phyloP scores from a whole-genome alignment of 176 grass and related monocot species.

The Puccinellia tenuiflora region DNA sequence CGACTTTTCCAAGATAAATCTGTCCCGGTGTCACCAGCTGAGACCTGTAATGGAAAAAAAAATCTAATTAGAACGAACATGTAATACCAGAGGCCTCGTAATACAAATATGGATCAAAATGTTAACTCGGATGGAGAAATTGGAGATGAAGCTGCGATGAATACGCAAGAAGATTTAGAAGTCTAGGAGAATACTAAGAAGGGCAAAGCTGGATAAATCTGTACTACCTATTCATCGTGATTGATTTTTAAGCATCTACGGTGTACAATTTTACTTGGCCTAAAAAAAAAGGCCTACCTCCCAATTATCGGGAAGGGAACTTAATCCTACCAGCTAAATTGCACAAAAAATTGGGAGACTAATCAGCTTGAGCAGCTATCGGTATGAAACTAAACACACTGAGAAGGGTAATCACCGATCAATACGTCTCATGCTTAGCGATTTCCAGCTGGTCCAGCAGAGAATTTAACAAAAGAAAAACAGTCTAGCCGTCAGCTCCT shows the following conservation, averaged over 20 bases:
- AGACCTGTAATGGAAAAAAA: neutral
- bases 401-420: neutral
- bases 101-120: neutral
- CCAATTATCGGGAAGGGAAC: neutral
- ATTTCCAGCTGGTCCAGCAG: neutral
- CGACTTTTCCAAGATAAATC: neutral
- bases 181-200: neutral
- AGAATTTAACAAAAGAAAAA: neutral
- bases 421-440: neutral
- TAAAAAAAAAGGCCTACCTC: neutral
- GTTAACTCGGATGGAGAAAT: neutral
- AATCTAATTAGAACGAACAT: slow-evolving; percentile 17
- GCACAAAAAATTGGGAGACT: neutral
- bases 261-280: no score
- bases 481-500: neutral
- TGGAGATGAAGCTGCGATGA: neutral
- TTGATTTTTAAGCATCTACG: neutral
- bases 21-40: no score
- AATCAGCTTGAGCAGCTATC: neutral
- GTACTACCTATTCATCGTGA: neutral
- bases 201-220: neutral
- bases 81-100: no score
- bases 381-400: neutral
- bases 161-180: neutral
- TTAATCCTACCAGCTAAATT: neutral